A percentile compares a stretch with the other conserved stretches of the same genome.
phyloP scores from a whole-genome alignment of 495 filamentous ascomycete genomes.

The Amphirosellinia nigrospora region DNA sequence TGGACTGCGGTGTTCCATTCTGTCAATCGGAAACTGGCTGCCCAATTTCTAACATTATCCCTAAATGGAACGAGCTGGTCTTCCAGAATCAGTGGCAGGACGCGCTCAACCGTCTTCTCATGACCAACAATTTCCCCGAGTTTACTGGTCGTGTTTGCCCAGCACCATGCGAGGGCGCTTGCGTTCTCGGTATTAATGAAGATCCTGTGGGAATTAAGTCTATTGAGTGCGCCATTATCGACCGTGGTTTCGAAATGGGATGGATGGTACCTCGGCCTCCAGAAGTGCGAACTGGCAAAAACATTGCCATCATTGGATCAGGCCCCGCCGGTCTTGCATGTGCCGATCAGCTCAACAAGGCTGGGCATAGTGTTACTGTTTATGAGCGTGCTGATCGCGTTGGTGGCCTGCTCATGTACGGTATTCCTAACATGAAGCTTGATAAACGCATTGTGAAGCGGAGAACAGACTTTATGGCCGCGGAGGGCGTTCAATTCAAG shows the following conservation, averaged over 20 bases:
- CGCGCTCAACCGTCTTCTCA: constrained; percentile 90
- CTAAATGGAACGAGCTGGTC: constrained; percentile 97
- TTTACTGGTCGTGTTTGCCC: constrained; percentile 99
- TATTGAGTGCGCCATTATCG: constrained; percentile 99
- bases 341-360: constrained; percentile 95
- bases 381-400: constrained; percentile 95
- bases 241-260: constrained; percentile 98
- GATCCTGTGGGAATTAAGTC: constrained; percentile 99
- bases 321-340: constrained; percentile 90
- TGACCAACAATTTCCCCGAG: constrained; percentile 99
- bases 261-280: constrained; percentile 95
- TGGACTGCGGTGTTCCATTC: constrained; percentile 99
- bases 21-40: constrained; percentile 98
- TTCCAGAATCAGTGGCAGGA: constrained; percentile 95
- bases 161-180: constrained; percentile 96
- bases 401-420: constrained; percentile 97
- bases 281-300: constrained; percentile 85
- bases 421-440: constrained; percentile 99
- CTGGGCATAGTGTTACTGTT: constrained; percentile 88
- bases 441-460: constrained; percentile 98
- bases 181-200: constrained; percentile 97
- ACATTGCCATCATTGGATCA: constrained; percentile 89
- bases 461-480: constrained; percentile 93
- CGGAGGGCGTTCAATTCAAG: constrained; percentile 86
- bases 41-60: constrained; percentile 99